Percentiles rank a stretch among this genome's conserved stretches.
Evolutionary conservation across 2,329 filamentous ascomycete genomes (phyloP).

Genomic region (Alternaria solani): DNA sequence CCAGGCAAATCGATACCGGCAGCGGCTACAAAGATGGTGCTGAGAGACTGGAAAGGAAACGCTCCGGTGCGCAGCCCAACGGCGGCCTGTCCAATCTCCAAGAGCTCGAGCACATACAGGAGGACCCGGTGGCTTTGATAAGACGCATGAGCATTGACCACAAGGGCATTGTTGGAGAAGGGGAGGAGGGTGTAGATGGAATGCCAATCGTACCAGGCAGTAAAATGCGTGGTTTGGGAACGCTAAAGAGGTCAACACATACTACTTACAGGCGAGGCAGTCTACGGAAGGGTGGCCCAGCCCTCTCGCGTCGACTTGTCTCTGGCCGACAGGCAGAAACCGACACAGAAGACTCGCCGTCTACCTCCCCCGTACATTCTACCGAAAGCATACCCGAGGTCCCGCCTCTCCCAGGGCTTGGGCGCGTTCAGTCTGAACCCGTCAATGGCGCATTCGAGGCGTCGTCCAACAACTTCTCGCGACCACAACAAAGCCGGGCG

Average conservation of each 20-base stretch:
- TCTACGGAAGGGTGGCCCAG: conserved; percentile 76
- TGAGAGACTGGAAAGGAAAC: conserved; percentile 77
- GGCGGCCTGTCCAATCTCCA: conserved; percentile 64
- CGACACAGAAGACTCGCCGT: conserved; percentile 62
- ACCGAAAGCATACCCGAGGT: conserved; percentile 46
- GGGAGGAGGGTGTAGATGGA: conserved; percentile 29
- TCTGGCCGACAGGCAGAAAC: conserved; percentile 67
- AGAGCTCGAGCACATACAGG: conserved; percentile 81
- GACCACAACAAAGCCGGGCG: conserved; percentile 55
- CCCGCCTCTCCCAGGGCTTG: conserved; percentile 55
- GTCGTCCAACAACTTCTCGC: conserved; percentile 65
- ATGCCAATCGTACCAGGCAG: conserved; percentile 84
- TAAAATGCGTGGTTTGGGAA: conserved; percentile 75
- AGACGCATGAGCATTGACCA: conserved; percentile 70
- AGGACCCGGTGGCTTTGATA: conserved; percentile 76
- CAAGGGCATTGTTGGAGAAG: conserved; percentile 51
- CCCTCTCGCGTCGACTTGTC: conserved; percentile 75
- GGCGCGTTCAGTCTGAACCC: conserved; percentile 75
- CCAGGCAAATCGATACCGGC: conserved; percentile 83
- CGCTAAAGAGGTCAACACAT: conserved; percentile 85
- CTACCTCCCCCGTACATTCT: conserved; percentile 58
- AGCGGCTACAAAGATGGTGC: conserved; percentile 83
- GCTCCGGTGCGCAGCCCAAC: conserved; percentile 64
- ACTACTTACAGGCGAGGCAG: conserved; percentile 93
- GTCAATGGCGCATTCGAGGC: conserved; percentile 49